Evolutionary conservation across 768 basidiomycete genomes (phyloP).

Genomic region (Tricholoma hemisulphureum): DNA sequence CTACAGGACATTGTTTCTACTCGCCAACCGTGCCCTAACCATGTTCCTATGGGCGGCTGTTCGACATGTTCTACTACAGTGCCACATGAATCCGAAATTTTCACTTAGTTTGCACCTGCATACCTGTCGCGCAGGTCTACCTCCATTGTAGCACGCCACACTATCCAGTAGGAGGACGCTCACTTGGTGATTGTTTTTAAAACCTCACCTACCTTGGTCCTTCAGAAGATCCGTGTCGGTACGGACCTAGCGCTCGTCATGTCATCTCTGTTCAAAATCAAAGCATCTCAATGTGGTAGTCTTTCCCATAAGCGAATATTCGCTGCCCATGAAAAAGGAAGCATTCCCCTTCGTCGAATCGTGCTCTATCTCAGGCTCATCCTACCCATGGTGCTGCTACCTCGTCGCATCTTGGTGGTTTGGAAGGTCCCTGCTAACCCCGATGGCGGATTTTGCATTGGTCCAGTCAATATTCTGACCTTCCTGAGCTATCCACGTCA

Average conservation of each 20-base stretch:
- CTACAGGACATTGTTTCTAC: too few species aligned
- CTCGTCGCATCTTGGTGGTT: not conserved
- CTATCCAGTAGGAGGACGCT: constrained; percentile 17
- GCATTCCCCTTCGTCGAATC: not conserved
- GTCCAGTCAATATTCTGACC: not conserved
- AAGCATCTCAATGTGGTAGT: constrained; percentile 1
- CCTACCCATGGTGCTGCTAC: not conserved
- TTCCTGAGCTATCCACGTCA: not conserved
- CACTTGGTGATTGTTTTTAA: constrained; percentile 7
- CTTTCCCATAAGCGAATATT: not conserved
- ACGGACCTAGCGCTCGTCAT: not conserved
- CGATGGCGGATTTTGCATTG: not conserved
- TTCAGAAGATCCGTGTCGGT: not conserved
- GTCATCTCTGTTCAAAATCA: constrained; percentile 2
- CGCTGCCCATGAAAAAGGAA: not conserved
- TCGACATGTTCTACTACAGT: too few species aligned
- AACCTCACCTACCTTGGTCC: not conserved
- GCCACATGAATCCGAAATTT: too few species aligned
- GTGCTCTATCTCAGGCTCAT: not conserved
- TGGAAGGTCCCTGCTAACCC: not conserved
- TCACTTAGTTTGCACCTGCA: too few species aligned
- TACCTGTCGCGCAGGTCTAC: constrained; percentile 17
- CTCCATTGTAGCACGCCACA: constrained; percentile 15
- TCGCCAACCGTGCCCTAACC: too few species aligned
- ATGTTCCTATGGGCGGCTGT: too few species aligned